phyloP scores from a whole-genome alignment of 1,284 basidiomycete species.

The Ganoderma boninense region DNA sequence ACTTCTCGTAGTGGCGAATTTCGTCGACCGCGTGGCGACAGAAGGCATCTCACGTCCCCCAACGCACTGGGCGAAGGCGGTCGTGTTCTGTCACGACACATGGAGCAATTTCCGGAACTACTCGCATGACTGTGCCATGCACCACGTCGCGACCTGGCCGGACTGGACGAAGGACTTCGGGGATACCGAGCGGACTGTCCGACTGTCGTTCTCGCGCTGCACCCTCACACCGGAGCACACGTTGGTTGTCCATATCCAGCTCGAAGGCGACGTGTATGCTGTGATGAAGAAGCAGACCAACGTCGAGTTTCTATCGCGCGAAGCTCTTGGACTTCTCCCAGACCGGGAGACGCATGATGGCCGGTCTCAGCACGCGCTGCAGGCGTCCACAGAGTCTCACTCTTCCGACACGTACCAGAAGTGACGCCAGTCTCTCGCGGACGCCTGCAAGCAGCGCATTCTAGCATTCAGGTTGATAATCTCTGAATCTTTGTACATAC shows the following conservation, averaged over 20 bases:
- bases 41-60: neutral
- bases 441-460: no score
- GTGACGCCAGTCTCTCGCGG: no score
- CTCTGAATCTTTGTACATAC: no score
- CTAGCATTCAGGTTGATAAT: no score
- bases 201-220: conserved; percentile 14
- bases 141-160: conserved; percentile 11
- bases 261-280: neutral
- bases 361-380: no score
- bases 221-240: neutral
- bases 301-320: conserved; percentile 1
- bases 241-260: conserved; percentile 11
- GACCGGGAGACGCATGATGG: no score
- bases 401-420: no score
- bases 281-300: conserved; percentile 4
- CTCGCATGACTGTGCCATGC: neutral
- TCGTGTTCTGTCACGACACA: neutral
- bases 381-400: no score
- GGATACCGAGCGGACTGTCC: neutral
- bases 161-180: conserved; percentile 5
- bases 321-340: neutral
- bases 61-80: neutral
- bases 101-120: neutral
- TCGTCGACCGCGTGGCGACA: neutral
- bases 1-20: neutral